Evolutionary conservation across 192 early-diverging fungal species (phyloP).

Genomic region (Dimargaris cristalligena): DNA sequence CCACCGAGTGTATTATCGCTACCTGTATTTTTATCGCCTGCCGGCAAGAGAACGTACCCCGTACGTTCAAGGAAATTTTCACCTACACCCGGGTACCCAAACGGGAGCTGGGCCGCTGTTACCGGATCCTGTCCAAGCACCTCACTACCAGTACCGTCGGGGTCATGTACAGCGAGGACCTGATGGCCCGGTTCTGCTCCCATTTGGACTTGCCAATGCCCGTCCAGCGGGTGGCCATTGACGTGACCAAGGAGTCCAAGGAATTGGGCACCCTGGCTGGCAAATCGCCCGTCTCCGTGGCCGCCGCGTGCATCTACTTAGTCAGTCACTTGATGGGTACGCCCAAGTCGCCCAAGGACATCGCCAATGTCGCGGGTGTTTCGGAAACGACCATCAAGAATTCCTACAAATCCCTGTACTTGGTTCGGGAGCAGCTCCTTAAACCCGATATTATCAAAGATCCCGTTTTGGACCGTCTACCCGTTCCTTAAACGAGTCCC

Average conservation of each 20-base stretch:
- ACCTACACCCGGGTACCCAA: slow-evolving; percentile 77
- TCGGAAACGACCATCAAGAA: slow-evolving; percentile 89
- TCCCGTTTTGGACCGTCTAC: slow-evolving; percentile 16
- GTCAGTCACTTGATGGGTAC: slow-evolving; percentile 51
- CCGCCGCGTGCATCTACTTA: slow-evolving; percentile 83
- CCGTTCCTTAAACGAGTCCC: slow-evolving; percentile 14
- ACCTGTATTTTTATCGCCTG: slow-evolving; percentile 91
- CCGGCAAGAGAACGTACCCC: slow-evolving; percentile 56
- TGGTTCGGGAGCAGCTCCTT: slow-evolving; percentile 35
- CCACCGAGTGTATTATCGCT: slow-evolving; percentile 65
- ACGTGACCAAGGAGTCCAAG: slow-evolving; percentile 51
- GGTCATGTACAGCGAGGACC: slow-evolving; percentile 49
- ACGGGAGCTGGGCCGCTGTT: slow-evolving; percentile 82
- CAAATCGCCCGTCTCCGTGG: slow-evolving; percentile 80
- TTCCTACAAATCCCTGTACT: slow-evolving; percentile 55
- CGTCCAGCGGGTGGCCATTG: slow-evolving; percentile 51
- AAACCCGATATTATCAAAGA: slow-evolving; percentile 14
- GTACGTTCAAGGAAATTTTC: slow-evolving; percentile 92
- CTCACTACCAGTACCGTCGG: slow-evolving; percentile 45
- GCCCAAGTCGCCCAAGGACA: slow-evolving; percentile 50
- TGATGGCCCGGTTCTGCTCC: slow-evolving; percentile 67
- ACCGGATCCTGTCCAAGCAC: slow-evolving; percentile 41
- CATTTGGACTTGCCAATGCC: slow-evolving; percentile 48
- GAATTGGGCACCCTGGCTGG: slow-evolving; percentile 76
- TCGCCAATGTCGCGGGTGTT: slow-evolving; percentile 73